Base-by-base conservation (phyloP, 768 basidiomycete genomes). In the Mycena epipterygia region DNA sequence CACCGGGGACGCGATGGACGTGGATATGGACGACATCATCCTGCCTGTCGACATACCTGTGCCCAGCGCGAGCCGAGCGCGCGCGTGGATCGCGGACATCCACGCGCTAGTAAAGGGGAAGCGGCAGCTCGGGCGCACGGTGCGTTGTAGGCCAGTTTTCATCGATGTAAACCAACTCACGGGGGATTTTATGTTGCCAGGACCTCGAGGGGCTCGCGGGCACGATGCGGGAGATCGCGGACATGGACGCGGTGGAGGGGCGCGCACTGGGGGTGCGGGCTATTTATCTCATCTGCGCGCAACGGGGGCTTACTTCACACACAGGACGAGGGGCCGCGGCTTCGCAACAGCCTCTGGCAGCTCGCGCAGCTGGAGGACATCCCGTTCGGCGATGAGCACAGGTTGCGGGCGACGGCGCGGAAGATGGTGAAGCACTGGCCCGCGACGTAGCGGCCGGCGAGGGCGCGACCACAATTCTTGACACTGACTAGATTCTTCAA, bases 291-390 rank as follows among this genome's bases (percentile, higher is more conserved):
- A n/a, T n/a, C n/a, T n/a, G n/a, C n/a, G n/a, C n/a, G 32, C 3
- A 16, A 37, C n/a, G 17, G n/a, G 27, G 8, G 23, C 41, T 33
- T 19, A 49, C 23, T 56, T 16, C 2, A 42, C 17, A 30, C 21
- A 19, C 12, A 62, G 60, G 55, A 57, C 14, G 49, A 70, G 23
- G 58, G 27, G 3, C 23, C 62, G 23, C 60, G 35, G 11, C 49
- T 75, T 3, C 30, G 33, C 23, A n/a, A 68, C 21, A 56, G 64
- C 30, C 17, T 75, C 6, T 29, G 56, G 53, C 32, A 73, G 60
- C 44, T 75, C 19, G 68, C 64, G 48, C 58, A 60, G 59, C 19
- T 72, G 59, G 55, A 57, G 37, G 68, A 73, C 21, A 62, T 75
- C 17, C 74, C 74, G 46, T 73, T 70, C 52, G 33, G 44, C 16